Conservation (phyloP, 2,329 filamentous ascomycete species). For the Alternaria novae-zelandiae region DNA sequence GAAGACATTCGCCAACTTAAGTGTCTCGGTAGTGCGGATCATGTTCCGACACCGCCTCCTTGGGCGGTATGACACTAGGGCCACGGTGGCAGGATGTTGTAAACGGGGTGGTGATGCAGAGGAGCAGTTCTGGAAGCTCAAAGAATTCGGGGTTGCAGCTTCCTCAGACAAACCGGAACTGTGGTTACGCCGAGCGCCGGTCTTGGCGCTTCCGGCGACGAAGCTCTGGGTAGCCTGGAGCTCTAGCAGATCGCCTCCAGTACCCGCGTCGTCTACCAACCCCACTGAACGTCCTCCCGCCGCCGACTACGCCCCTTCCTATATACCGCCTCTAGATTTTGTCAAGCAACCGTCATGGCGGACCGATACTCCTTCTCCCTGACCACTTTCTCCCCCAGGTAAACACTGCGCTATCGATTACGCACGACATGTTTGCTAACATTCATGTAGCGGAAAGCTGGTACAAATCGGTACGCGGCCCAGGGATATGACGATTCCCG, state of each 20-base stretch:
- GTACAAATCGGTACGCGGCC: conserved; percentile 84
- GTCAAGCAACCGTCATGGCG: conserved; percentile 69
- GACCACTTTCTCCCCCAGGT: conserved; percentile 99
- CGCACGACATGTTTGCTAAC: conserved; percentile 54
- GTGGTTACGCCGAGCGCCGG: conserved; percentile 22
- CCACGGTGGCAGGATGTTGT: conserved; percentile 39
- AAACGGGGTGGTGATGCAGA: conserved; percentile 16
- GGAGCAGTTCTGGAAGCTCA: conserved; percentile 22
- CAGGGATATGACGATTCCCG: neutral
- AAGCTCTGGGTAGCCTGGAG: conserved; percentile 41
- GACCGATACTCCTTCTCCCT: conserved; percentile 99
- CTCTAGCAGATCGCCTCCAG: conserved; percentile 36
- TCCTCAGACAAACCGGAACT: conserved; percentile 11
- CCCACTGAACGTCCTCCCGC: conserved; percentile 13
- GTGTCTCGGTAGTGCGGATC: conserved; percentile 23
- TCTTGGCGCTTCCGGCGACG: conserved; percentile 20
- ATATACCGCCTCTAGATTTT: neutral
- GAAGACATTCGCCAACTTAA: conserved; percentile 28
- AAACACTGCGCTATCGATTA: conserved; percentile 50
- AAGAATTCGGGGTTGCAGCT: conserved; percentile 15
- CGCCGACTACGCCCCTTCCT: neutral
- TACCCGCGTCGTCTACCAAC: conserved; percentile 18
- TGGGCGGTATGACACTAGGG: conserved; percentile 24
- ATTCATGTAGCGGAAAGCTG: conserved; percentile 81
- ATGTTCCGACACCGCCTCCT: conserved; percentile 27